phyloP scores from a whole-genome alignment of 371 early-diverging fungal genomes.

The Apophysomyces trapeziformis region DNA sequence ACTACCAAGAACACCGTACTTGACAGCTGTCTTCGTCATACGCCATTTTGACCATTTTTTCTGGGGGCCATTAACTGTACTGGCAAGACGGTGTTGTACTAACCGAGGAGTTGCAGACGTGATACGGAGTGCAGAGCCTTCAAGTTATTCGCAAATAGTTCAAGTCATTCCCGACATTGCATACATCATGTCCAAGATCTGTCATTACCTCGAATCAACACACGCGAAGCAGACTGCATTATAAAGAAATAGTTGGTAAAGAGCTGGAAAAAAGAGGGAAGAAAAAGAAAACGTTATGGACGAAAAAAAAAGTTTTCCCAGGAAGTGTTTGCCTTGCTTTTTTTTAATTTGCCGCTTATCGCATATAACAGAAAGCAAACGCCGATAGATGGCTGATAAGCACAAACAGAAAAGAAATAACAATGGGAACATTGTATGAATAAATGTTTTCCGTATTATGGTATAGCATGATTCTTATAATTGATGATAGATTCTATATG shows the following conservation, averaged over 20 bases:
- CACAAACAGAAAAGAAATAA: no score
- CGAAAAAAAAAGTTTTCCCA: background rate
- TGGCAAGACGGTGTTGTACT: background rate
- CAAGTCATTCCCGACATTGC: background rate
- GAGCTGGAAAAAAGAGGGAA: background rate
- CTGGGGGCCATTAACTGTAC: background rate
- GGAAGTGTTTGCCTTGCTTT: background rate
- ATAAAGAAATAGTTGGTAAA: background rate
- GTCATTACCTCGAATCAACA: background rate
- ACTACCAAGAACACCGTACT: slow-evolving; percentile 41
- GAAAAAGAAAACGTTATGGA: background rate
- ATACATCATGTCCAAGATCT: background rate
- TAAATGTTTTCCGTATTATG: no score
- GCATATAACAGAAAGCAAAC: background rate
- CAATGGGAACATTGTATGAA: no score
- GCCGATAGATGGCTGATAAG: no score
- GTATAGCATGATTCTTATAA: no score
- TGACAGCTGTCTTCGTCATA: slow-evolving; percentile 38
- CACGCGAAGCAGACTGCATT: slow-evolving; percentile 1
- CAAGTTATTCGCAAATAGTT: background rate
- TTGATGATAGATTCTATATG: no score
- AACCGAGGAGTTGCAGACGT: background rate
- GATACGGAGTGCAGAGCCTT: background rate
- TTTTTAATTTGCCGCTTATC: slow-evolving; percentile 5
- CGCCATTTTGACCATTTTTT: slow-evolving; percentile 26